Percentiles rank a stretch among this genome's conserved stretches.
These are phyloP conservation scores for Sporobolus alterniflorus DNA, from an alignment of 202 grass and related monocot genomes.

Conservation along the genomic window DNA sequence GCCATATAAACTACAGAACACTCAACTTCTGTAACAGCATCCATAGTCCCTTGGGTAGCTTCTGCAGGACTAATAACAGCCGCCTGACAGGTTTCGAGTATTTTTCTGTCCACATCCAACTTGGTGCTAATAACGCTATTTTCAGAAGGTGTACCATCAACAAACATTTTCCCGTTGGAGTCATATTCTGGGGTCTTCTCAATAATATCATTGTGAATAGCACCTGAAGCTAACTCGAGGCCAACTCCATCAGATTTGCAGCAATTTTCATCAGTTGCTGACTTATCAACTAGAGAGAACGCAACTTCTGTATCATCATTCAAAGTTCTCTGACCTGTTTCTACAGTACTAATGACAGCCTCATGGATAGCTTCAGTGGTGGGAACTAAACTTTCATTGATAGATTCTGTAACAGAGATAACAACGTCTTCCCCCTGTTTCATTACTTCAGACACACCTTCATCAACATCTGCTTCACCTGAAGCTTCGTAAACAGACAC, in stretches of 20 bases:
- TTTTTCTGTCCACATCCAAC: neutral
- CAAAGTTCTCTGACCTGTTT: slow-evolving; percentile 2
- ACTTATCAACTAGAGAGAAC: slow-evolving; percentile 29
- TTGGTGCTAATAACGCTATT: slow-evolving; percentile 19
- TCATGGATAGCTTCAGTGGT: slow-evolving; percentile 21
- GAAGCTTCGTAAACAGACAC: slow-evolving; percentile 33
- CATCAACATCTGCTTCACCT: slow-evolving; percentile 14
- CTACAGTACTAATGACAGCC: neutral
- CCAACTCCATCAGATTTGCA: slow-evolving; percentile 37
- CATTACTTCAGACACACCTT: slow-evolving; percentile 21
- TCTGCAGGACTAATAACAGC: neutral
- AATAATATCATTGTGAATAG: neutral
- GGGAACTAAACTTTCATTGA: slow-evolving; percentile 14
- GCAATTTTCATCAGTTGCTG: slow-evolving; percentile 33
- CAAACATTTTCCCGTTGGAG: slow-evolving; percentile 15
- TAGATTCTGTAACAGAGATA: slow-evolving; percentile 14
- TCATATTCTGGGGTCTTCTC: slow-evolving; percentile 25
- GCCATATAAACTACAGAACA: neutral
- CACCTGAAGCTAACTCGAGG: slow-evolving; percentile 28
- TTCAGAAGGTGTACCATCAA: slow-evolving; percentile 25
- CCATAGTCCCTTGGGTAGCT: slow-evolving; percentile 14
- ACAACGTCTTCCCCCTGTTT: slow-evolving; percentile 12
- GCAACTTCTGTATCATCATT: slow-evolving; percentile 10
- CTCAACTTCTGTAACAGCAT: neutral
- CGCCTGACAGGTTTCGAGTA: neutral